phyloP scores from a whole-genome alignment of 2,329 filamentous ascomycete species.

The Neopestalotiopsis sp. region DNA sequence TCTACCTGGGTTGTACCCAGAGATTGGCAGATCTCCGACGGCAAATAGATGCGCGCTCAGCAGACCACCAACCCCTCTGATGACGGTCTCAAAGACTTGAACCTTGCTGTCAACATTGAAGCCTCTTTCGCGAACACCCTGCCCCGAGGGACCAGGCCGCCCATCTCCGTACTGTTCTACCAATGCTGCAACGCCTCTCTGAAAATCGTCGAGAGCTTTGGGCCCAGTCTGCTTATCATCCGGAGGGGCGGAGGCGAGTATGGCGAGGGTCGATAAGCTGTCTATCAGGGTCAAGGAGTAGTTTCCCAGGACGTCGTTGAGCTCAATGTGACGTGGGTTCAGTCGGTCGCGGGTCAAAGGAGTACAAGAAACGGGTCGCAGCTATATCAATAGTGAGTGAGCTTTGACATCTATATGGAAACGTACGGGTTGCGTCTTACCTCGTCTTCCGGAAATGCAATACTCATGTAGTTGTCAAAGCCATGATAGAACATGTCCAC shows the following conservation, averaged over 20 bases:
- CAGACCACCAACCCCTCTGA: slow-evolving; percentile 87
- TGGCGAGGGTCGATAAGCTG: slow-evolving; percentile 91
- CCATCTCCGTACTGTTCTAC: slow-evolving; percentile 90
- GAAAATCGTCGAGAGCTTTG: slow-evolving; percentile 76
- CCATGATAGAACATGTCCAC: slow-evolving; percentile 95
- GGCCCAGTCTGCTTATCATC: slow-evolving; percentile 57
- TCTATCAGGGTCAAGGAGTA: slow-evolving; percentile 96
- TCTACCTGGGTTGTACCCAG: slow-evolving; percentile 68
- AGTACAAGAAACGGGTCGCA: slow-evolving; percentile 83
- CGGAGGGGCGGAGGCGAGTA: slow-evolving; percentile 78
- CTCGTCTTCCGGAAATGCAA: slow-evolving; percentile 97
- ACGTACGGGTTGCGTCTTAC: slow-evolving; percentile 39
- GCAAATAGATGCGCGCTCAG: slow-evolving; percentile 95
- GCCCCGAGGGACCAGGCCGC: slow-evolving; percentile 67
- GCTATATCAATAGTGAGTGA: slow-evolving; percentile 46
- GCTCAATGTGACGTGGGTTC: slow-evolving; percentile 80
- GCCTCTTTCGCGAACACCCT: slow-evolving; percentile 75
- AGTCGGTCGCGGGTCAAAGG: slow-evolving; percentile 84
- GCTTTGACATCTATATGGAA: neutral
- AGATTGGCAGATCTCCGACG: slow-evolving; percentile 85
- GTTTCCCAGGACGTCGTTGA: slow-evolving; percentile 96
- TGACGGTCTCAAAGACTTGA: slow-evolving; percentile 97
- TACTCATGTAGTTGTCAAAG: slow-evolving; percentile 90
- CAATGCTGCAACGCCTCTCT: slow-evolving; percentile 77
- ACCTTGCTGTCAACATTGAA: slow-evolving; percentile 98